These are phyloP conservation scores for Malassezia japonica DNA, from an alignment of 1,284 basidiomycete species.

Conservation along the genomic window DNA sequence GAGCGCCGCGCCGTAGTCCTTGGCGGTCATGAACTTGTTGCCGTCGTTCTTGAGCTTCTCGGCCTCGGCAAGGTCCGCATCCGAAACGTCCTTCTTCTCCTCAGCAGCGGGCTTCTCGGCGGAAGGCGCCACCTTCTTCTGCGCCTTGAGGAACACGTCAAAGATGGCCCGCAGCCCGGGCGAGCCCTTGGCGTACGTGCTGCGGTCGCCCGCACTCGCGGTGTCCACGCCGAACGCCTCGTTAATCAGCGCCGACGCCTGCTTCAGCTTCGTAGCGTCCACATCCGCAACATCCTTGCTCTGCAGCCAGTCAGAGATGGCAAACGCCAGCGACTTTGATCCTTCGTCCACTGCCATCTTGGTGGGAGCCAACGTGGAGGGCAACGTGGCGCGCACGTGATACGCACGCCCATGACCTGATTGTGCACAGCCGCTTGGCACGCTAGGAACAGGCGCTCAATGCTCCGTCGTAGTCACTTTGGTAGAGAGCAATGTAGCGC, in stretches of 20 bases:
- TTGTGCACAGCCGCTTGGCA: too few species aligned
- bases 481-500: too few species aligned
- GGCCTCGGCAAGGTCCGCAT: conserved; percentile 60
- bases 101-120: conserved; percentile 15
- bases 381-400: too few species aligned
- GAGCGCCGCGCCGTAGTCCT: conserved; percentile 81
- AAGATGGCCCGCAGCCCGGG: conserved; percentile 44
- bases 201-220: conserved; percentile 23
- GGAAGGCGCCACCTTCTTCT: conserved; percentile 29
- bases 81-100: conserved; percentile 52
- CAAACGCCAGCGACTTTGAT: conserved; percentile 29
- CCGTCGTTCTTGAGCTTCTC: conserved; percentile 70
- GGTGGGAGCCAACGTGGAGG: too few species aligned
- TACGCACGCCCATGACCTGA: too few species aligned
- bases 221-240: conserved; percentile 32
- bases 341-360: too few species aligned
- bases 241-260: conserved; percentile 27
- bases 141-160: conserved; percentile 47
- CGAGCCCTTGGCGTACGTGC: conserved; percentile 27
- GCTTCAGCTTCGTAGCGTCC: conserved; percentile 24
- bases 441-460: too few species aligned
- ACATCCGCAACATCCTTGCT: conserved; percentile 17
- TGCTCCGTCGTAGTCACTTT: too few species aligned
- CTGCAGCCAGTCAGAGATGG: conserved; percentile 37
- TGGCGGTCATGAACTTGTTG: conserved; percentile 89